Evolutionary conservation across 345 rosid species (phyloP).

Genomic region (Aethionema arabicum): DNA sequence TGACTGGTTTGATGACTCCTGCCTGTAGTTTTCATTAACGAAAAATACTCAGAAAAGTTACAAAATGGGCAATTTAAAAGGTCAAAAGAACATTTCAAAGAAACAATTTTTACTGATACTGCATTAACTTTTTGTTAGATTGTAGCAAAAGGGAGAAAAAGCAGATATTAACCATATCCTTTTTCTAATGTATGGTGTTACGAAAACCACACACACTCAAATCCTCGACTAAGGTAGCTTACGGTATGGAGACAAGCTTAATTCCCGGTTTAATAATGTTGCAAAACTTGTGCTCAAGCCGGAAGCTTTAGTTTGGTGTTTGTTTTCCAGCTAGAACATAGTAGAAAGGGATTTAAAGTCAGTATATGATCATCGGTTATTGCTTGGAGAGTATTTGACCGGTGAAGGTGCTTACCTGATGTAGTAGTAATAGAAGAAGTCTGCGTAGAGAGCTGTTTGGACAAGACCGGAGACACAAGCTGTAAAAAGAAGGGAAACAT

Average conservation of each 20-base stretch:
- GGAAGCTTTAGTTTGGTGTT: constrained; percentile 91
- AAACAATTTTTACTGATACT: constrained; percentile 14
- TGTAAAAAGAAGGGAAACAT: constrained; percentile 37
- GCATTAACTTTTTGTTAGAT: constrained; percentile 21
- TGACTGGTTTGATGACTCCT: no score
- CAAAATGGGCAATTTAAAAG: constrained; percentile 7
- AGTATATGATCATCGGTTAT: background rate
- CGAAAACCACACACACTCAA: no score
- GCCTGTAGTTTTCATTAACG: background rate
- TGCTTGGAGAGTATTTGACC: background rate
- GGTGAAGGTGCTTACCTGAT: constrained; percentile 50
- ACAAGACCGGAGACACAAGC: constrained; percentile 82
- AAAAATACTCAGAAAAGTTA: constrained; percentile 9
- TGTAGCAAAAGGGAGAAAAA: constrained; percentile 23
- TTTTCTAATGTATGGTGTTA: background rate
- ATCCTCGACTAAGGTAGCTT: no score
- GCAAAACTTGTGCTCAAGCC: constrained; percentile 50
- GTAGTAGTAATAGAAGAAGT: constrained; percentile 94
- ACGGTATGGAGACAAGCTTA: no score
- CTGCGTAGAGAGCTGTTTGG: constrained; percentile 87
- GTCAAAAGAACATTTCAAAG: background rate
- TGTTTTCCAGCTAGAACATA: constrained; percentile 72
- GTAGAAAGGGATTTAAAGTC: background rate
- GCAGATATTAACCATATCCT: constrained; percentile 18
- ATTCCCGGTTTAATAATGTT: background rate